Percentiles rank a stretch among this genome's conserved stretches.
Conservation (phyloP, 169 alveolate species). For the Blepharisma undulans region DNA sequence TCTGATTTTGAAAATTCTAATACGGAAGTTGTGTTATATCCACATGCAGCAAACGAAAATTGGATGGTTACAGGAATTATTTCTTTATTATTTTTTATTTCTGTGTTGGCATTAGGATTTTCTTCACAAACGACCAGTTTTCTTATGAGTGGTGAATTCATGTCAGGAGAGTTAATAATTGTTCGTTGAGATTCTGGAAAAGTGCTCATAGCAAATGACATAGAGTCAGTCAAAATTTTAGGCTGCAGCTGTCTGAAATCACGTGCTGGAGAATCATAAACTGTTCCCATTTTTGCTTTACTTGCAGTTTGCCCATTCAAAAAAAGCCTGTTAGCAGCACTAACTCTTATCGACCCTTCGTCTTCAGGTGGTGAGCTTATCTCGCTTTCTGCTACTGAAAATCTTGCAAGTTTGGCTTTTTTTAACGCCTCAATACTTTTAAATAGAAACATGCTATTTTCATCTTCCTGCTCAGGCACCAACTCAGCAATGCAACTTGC, state of each 20-base stretch:
- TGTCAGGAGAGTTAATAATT: neutral
- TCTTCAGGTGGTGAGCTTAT: slow-evolving; percentile 33
- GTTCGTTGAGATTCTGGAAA: neutral
- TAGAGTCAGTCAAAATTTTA: slow-evolving; percentile 14
- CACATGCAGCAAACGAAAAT: slow-evolving; percentile 23
- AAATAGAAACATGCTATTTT: slow-evolving; percentile 8
- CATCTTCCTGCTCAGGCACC: slow-evolving; percentile 25
- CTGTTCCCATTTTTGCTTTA: neutral
- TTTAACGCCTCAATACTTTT: slow-evolving; percentile 10
- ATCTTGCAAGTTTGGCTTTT: slow-evolving; percentile 9
- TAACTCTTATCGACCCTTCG: slow-evolving; percentile 27
- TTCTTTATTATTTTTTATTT: neutral
- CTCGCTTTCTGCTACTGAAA: neutral
- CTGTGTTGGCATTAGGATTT: neutral
- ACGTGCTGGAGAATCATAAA: neutral
- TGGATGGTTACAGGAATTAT: neutral
- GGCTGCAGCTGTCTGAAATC: neutral
- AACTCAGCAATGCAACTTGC: neutral
- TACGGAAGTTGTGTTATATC: slow-evolving; percentile 28
- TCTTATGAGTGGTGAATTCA: slow-evolving; percentile 22
- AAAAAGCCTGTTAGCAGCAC: slow-evolving; percentile 15
- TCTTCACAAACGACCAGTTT: slow-evolving; percentile 36
- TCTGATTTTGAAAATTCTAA: slow-evolving; percentile 23
- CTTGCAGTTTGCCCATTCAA: slow-evolving; percentile 34
- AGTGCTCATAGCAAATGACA: neutral